phyloP scores from a whole-genome alignment of 345 rosid species.

The Salix caprea region DNA sequence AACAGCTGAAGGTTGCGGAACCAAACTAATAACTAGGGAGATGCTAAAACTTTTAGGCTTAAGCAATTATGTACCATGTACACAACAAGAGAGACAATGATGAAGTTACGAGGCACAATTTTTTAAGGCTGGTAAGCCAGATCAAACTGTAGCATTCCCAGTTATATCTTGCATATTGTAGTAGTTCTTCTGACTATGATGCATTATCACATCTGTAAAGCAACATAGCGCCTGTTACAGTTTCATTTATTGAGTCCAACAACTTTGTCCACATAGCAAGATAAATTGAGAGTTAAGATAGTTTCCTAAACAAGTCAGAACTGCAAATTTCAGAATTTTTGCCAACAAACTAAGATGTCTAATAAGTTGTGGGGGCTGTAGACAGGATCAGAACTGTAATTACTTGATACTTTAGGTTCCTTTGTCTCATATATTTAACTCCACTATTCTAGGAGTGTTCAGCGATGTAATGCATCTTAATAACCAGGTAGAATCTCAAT shows the following conservation, averaged over 20 bases:
- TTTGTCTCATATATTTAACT: not conserved
- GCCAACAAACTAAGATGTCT: not conserved
- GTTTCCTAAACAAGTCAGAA: not conserved
- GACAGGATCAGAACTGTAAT: not conserved
- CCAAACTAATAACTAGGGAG: not conserved
- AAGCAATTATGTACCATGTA: not conserved
- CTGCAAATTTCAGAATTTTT: not conserved
- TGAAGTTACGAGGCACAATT: not conserved
- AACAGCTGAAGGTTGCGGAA: constrained; percentile 1
- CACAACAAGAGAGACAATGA: not conserved
- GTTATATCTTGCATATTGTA: not conserved
- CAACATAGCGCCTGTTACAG: not conserved
- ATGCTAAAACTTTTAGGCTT: not conserved
- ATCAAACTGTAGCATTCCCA: not conserved
- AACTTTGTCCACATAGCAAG: not conserved
- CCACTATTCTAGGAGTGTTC: not conserved
- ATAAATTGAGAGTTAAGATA: not conserved
- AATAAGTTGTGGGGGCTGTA: not conserved
- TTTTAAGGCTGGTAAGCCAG: not conserved
- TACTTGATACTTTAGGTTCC: not conserved
- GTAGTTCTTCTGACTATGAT: not conserved
- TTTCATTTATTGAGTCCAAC: not conserved
- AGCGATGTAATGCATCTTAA: not conserved
- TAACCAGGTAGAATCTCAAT: not conserved
- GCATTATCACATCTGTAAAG: not conserved